phyloP scores from a whole-genome alignment of 352 stramenopile species.

The Achlya hypogyna region DNA sequence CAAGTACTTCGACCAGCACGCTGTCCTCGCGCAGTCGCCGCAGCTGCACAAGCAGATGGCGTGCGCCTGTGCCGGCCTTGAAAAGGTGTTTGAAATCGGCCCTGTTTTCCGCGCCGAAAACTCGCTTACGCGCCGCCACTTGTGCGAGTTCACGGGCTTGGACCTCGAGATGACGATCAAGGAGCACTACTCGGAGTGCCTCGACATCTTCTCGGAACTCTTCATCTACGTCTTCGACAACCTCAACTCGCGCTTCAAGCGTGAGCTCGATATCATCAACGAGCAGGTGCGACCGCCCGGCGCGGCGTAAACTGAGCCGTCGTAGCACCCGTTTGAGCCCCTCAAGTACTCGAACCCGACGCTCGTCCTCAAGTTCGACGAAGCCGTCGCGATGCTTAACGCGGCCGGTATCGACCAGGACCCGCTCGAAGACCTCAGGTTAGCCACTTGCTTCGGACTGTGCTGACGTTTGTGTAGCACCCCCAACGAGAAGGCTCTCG shows the following conservation, averaged over 20 bases:
- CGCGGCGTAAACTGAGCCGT: neutral
- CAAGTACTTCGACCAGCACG: constrained; percentile 97
- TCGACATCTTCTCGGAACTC: constrained; percentile 96
- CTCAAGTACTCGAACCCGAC: constrained; percentile 94
- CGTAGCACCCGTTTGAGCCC: constrained; percentile 92
- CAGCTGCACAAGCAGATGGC: constrained; percentile 99
- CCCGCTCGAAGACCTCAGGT: constrained; percentile 55
- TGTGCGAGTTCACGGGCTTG: constrained; percentile 99
- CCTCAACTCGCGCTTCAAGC: constrained; percentile 88
- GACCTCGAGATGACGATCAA: constrained; percentile 99
- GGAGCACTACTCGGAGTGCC: constrained; percentile 99
- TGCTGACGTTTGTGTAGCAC: constrained; percentile 40
- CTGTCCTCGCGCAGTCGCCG: constrained; percentile 94
- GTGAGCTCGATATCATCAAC: constrained; percentile 92
- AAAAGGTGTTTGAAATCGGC: constrained; percentile 98
- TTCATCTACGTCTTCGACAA: constrained; percentile 99
- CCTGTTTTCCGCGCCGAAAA: constrained; percentile 99
- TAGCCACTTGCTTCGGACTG: constrained; percentile 26
- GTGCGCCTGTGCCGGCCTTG: constrained; percentile 95
- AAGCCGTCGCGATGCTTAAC: constrained; percentile 90
- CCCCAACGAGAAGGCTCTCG: constrained; percentile 97
- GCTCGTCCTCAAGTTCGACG: constrained; percentile 90
- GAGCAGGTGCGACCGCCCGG: constrained; percentile 73
- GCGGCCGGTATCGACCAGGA: constrained; percentile 68
- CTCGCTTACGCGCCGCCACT: constrained; percentile 97